phyloP scores from a whole-genome alignment of 179 eudicot species.

The Carnegiea gigantea region DNA sequence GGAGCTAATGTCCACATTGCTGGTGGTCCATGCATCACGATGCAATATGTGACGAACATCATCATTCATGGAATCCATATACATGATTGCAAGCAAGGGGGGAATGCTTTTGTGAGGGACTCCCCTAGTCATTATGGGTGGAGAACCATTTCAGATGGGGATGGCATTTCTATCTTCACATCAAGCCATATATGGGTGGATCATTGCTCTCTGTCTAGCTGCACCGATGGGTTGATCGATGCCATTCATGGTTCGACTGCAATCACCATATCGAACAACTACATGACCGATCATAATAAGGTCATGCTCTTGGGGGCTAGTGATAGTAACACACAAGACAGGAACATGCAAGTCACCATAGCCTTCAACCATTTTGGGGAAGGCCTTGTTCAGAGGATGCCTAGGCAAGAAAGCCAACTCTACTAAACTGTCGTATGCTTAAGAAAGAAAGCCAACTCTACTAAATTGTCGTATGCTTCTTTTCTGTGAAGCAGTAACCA shows the following conservation, averaged over 20 bases:
- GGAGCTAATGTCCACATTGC: slow-evolving; percentile 63
- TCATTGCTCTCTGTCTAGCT: slow-evolving; percentile 32
- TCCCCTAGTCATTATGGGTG: slow-evolving; percentile 30
- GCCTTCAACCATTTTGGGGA: slow-evolving; percentile 41
- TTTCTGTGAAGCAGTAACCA: too few species aligned
- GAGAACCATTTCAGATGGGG: slow-evolving; percentile 33
- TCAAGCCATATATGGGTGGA: slow-evolving; percentile 35
- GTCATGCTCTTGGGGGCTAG: slow-evolving; percentile 38
- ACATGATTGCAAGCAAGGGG: slow-evolving; percentile 35
- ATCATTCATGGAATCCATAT: slow-evolving; percentile 50
- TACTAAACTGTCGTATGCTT: too few species aligned
- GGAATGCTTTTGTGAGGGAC: slow-evolving; percentile 38
- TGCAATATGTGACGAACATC: slow-evolving; percentile 49
- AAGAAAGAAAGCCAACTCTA: too few species aligned
- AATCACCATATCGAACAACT: slow-evolving; percentile 37
- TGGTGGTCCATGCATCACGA: slow-evolving; percentile 55
- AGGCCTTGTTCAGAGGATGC: slow-evolving; percentile 43
- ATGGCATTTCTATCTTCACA: slow-evolving; percentile 34
- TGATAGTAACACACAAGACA: slow-evolving; percentile 26
- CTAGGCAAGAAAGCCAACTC: slow-evolving; percentile 20
- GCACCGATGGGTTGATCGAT: slow-evolving; percentile 38
- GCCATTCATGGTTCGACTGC: slow-evolving; percentile 36
- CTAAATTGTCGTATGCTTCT: too few species aligned
- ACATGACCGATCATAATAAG: slow-evolving; percentile 35
- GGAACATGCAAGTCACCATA: slow-evolving; percentile 35